These are phyloP conservation scores for Glycine latifolia DNA, from an alignment of 306 rosid genomes.

Conservation along the genomic window DNA sequence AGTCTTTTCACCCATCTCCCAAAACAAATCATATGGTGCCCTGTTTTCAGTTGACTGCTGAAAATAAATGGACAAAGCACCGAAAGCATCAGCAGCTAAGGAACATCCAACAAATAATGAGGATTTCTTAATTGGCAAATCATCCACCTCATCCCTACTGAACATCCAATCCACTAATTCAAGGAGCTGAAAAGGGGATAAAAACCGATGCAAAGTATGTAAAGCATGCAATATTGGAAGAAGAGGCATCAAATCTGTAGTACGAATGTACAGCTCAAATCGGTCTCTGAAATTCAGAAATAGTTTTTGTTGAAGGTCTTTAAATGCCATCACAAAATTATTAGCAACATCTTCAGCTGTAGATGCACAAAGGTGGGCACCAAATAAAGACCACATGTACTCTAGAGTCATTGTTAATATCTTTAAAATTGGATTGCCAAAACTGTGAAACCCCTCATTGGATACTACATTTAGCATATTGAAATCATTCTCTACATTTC, in stretches of 20 bases:
- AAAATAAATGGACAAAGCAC: constrained; percentile 64
- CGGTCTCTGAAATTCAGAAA: constrained; percentile 57
- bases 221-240: constrained; percentile 58
- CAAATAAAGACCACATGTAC: constrained; percentile 56
- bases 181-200: constrained; percentile 83
- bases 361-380: constrained; percentile 47
- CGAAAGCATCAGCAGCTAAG: constrained; percentile 81
- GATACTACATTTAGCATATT: constrained; percentile 54
- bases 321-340: constrained; percentile 60
- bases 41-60: constrained; percentile 57
- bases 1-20: constrained; percentile 62
- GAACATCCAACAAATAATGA: constrained; percentile 68
- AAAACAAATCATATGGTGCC: constrained; percentile 61
- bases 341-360: constrained; percentile 48
- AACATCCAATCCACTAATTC: constrained; percentile 87
- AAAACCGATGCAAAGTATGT: constrained; percentile 61
- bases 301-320: constrained; percentile 58
- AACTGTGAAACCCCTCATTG: constrained; percentile 54
- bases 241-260: constrained; percentile 56
- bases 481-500: constrained; percentile 43
- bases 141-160: constrained; percentile 51
- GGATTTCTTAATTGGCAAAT: constrained; percentile 48
- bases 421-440: constrained; percentile 62
- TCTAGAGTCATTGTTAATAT: constrained; percentile 70
- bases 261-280: constrained; percentile 56